Percentiles rank a stretch among this genome's conserved stretches.
Conservation (phyloP, 1,284 basidiomycete species). For the Erythrobasidium hasegawianum region DNA sequence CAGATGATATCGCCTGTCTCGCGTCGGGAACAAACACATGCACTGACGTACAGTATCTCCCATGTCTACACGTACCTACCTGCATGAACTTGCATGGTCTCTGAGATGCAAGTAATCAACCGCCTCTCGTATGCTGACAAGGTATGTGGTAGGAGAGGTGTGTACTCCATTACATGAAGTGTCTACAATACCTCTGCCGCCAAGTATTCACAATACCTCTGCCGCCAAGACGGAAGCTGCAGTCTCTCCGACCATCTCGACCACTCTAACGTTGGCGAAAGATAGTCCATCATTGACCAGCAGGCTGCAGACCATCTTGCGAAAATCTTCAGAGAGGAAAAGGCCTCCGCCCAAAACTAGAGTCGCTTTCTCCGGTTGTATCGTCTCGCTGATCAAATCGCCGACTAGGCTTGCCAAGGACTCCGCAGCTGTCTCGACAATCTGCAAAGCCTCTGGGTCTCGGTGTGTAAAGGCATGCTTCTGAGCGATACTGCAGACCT, state of each 20-base stretch:
- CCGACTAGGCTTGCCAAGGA: slow-evolving; percentile 8
- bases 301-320: background rate
- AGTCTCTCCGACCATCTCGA: slow-evolving; percentile 17
- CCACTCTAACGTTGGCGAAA: slow-evolving; percentile 6
- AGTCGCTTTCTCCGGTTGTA: slow-evolving; percentile 6
- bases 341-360: slow-evolving; percentile 26
- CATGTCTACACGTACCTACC: too few relatives aligned
- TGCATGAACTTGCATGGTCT: too few relatives aligned
- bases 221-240: slow-evolving; percentile 22
- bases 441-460: slow-evolving; percentile 17
- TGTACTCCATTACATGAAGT: too few relatives aligned
- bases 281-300: background rate
- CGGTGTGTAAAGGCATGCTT: slow-evolving; percentile 4
- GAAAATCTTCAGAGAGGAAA: slow-evolving; percentile 14
- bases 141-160: too few relatives aligned
- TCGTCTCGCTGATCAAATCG: background rate
- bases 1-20: too few relatives aligned
- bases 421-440: slow-evolving; percentile 1
- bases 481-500: slow-evolving; percentile 17
- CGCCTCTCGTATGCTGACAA: too few relatives aligned
- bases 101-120: too few relatives aligned
- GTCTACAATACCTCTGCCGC: too few relatives aligned
- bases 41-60: too few relatives aligned
- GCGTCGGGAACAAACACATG: too few relatives aligned
- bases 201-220: slow-evolving; percentile 14